Percentiles rank a stretch among this genome's conserved stretches.
These are phyloP conservation scores for Quillaja saponaria DNA, from an alignment of 306 rosid species.

Conservation along the genomic window DNA sequence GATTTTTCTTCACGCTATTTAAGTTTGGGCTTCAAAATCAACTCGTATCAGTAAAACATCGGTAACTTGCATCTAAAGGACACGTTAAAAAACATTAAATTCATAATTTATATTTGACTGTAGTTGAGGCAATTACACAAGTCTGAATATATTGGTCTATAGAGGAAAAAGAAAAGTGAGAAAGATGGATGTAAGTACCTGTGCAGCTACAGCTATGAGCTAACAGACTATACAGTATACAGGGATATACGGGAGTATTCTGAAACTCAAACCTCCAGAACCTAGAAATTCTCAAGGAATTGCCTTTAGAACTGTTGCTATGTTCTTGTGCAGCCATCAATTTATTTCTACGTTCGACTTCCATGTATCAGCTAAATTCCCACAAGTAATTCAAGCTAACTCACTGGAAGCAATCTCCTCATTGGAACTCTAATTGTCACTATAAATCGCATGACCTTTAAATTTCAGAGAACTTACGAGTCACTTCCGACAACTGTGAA, in stretches of 20 bases:
- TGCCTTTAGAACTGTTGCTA: constrained; percentile 8
- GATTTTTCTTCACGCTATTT: too few relatives aligned
- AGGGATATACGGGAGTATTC: neutral
- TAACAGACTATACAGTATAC: neutral
- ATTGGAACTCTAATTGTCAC: neutral
- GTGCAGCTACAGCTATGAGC: constrained; percentile 13
- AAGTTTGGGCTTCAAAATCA: too few relatives aligned
- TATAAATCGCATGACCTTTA: constrained; percentile 9
- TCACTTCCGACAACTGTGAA: constrained; percentile 17
- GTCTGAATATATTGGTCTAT: too few relatives aligned
- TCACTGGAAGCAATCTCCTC: constrained; percentile 10
- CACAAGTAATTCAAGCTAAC: constrained; percentile 9
- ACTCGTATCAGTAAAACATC: too few relatives aligned
- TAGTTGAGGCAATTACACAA: too few relatives aligned
- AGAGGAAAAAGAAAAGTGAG: neutral
- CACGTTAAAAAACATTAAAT: neutral
- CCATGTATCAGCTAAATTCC: constrained; percentile 20
- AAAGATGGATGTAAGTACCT: neutral
- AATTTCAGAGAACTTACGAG: constrained; percentile 22
- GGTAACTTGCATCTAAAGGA: neutral
- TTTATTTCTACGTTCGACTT: neutral
- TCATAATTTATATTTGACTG: neutral
- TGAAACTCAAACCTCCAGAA: constrained; percentile 1
- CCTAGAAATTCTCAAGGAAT: neutral
- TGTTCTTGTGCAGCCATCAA: constrained; percentile 2